Percentiles rank a stretch among this genome's conserved stretches.
These are phyloP conservation scores for Heliamphora exappendiculata DNA, from an alignment of 148 eudicot species.

Conservation along the genomic window DNA sequence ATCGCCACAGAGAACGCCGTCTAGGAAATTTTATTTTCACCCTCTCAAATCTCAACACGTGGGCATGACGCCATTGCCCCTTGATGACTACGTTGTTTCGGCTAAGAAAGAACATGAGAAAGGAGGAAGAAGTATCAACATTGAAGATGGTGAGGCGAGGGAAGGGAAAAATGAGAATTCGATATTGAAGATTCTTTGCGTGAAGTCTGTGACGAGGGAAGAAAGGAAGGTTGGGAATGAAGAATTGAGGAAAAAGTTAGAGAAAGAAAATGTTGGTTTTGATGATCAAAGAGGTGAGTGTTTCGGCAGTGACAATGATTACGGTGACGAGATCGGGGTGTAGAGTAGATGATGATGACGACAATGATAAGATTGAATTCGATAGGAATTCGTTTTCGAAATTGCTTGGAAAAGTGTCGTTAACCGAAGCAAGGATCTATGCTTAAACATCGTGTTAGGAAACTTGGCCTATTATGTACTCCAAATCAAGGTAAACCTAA, in stretches of 20 bases:
- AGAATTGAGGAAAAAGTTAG: slow-evolving; percentile 14
- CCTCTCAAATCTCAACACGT: too few relatives aligned
- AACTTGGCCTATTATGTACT: slow-evolving; percentile 73
- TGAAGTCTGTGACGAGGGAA: slow-evolving; percentile 49
- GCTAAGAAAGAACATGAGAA: slow-evolving; percentile 21
- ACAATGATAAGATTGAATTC: slow-evolving; percentile 39
- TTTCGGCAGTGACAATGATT: slow-evolving; percentile 9
- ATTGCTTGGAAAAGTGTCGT: slow-evolving; percentile 66
- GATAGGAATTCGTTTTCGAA: slow-evolving; percentile 68
- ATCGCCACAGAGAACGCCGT: slow-evolving; percentile 50
- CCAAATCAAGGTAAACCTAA: slow-evolving; percentile 90
- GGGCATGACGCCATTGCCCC: too few relatives aligned
- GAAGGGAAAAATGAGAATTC: slow-evolving; percentile 55
- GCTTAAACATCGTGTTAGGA: slow-evolving; percentile 79
- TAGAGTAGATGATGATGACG: slow-evolving; percentile 32
- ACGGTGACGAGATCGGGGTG: slow-evolving; percentile 34
- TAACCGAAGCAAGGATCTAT: slow-evolving; percentile 75
- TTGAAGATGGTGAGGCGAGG: slow-evolving; percentile 4
- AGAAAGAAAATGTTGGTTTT: slow-evolving; percentile 19
- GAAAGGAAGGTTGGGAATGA: slow-evolving; percentile 14
- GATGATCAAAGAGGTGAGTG: slow-evolving; percentile 15
- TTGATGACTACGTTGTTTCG: too few relatives aligned
- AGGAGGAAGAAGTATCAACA: too few relatives aligned
- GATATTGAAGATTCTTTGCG: slow-evolving; percentile 74
- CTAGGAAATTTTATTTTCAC: too few relatives aligned